Percentiles rank a stretch among this genome's conserved stretches.
Conservation (phyloP, 345 rosid species). For the Euphorbia tirucalli region DNA sequence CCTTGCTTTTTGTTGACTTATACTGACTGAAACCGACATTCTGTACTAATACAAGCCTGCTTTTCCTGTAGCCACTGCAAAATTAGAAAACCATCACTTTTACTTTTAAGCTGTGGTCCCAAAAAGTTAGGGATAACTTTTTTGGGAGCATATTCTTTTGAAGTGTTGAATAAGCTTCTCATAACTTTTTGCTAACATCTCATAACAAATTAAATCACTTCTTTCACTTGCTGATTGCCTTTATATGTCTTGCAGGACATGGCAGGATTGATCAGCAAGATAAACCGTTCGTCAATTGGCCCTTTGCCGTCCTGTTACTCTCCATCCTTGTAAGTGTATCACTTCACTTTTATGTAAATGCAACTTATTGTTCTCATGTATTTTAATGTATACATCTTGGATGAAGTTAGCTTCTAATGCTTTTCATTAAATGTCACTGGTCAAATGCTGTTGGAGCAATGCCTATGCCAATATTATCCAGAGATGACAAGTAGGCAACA, state of each 20-base stretch:
- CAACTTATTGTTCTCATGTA: slow-evolving; percentile 11
- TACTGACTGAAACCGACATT: not conserved
- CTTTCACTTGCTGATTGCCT: slow-evolving; percentile 21
- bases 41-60: not conserved
- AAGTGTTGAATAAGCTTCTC: slow-evolving; percentile 3
- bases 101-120: not conserved
- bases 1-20: not conserved
- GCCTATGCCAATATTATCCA: not conserved
- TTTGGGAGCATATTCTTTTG: slow-evolving; percentile 1
- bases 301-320: slow-evolving; percentile 94
- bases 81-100: slow-evolving; percentile 1
- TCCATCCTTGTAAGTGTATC: slow-evolving; percentile 73
- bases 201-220: not conserved
- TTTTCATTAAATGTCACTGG: slow-evolving; percentile 4
- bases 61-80: not conserved
- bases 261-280: slow-evolving; percentile 99
- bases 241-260: slow-evolving; percentile 63
- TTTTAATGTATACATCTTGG: not conserved
- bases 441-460: not conserved
- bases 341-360: not conserved
- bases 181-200: slow-evolving; percentile 1
- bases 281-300: slow-evolving; percentile 95
- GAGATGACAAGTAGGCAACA: not conserved
- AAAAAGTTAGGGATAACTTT: not conserved
- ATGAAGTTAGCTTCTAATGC: not conserved